These are phyloP conservation scores for Knoxdaviesia capensis DNA, from an alignment of 2,329 filamentous ascomycete genomes.

Conservation along the genomic window DNA sequence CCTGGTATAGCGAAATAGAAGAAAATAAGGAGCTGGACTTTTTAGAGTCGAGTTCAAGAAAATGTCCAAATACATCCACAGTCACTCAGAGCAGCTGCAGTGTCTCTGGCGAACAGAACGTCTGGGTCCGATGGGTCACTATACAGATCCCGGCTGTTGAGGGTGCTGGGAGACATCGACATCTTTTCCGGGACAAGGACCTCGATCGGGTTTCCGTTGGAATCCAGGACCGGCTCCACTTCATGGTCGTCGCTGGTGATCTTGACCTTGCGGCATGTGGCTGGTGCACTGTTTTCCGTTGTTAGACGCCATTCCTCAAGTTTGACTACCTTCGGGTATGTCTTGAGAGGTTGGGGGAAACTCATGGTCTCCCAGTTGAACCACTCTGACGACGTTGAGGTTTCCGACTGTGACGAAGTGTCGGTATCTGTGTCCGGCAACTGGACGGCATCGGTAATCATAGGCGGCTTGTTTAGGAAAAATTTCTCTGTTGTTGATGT, in stretches of 20 bases:
- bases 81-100: slow-evolving; percentile 1
- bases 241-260: slow-evolving; percentile 18
- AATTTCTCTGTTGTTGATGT: no score
- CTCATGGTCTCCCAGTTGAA: no score
- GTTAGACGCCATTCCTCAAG: slow-evolving; percentile 27
- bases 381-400: no score
- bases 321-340: slow-evolving; percentile 32
- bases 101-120: slow-evolving; percentile 1
- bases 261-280: slow-evolving; percentile 24
- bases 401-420: no score
- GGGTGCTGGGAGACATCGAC: not conserved
- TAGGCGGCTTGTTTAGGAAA: no score
- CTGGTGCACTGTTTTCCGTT: slow-evolving; percentile 1
- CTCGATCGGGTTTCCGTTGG: slow-evolving; percentile 18
- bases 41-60: no score
- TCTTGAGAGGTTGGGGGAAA: no score
- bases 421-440: no score
- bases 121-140: slow-evolving; percentile 6
- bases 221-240: slow-evolving; percentile 15
- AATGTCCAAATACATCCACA: slow-evolving; percentile 2
- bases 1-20: no score
- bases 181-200: slow-evolving; percentile 22
- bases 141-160: not conserved
- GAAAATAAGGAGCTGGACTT: no score
- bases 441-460: no score